Conservation (phyloP, 1,284 basidiomycete genomes). For the Malassezia sp. region DNA sequence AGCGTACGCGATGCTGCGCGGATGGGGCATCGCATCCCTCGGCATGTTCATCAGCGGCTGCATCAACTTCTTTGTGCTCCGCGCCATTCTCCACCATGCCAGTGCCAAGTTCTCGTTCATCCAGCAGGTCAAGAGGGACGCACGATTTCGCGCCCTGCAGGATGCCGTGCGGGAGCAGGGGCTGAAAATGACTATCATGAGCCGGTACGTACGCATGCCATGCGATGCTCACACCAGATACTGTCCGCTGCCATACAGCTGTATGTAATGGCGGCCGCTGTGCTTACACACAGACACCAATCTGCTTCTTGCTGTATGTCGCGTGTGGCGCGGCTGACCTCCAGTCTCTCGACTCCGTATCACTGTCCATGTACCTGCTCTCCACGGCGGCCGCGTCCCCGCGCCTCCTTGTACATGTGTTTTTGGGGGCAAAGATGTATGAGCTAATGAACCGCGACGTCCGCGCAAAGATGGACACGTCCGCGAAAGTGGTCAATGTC, state of each 20-base stretch:
- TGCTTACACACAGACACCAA: slow-evolving; percentile 18
- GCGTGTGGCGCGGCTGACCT: not conserved
- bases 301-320: slow-evolving; percentile 22
- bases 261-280: slow-evolving; percentile 2
- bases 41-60: slow-evolving; percentile 29
- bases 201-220: slow-evolving; percentile 22
- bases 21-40: slow-evolving; percentile 29
- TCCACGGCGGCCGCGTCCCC: slow-evolving; percentile 35
- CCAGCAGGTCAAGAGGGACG: slow-evolving; percentile 19
- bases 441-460: slow-evolving; percentile 30
- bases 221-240: slow-evolving; percentile 14
- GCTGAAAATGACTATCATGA: slow-evolving; percentile 30
- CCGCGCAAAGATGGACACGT: slow-evolving; percentile 20
- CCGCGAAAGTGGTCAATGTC: slow-evolving; percentile 20
- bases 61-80: slow-evolving; percentile 22
- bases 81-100: slow-evolving; percentile 14
- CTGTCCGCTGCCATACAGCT: slow-evolving; percentile 37
- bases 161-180: slow-evolving; percentile 27
- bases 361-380: slow-evolving; percentile 24
- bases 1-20: slow-evolving; percentile 7
- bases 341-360: slow-evolving; percentile 25
- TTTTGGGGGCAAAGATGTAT: slow-evolving; percentile 32
- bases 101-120: slow-evolving; percentile 15
- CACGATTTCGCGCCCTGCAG: slow-evolving; percentile 30
- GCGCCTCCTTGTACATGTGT: slow-evolving; percentile 40